Evolutionary conservation across 2,329 filamentous ascomycete genomes (phyloP), one percentile per base, ranked within the genome.

Genomic region (Cladobotryum mycophilum): DNA sequence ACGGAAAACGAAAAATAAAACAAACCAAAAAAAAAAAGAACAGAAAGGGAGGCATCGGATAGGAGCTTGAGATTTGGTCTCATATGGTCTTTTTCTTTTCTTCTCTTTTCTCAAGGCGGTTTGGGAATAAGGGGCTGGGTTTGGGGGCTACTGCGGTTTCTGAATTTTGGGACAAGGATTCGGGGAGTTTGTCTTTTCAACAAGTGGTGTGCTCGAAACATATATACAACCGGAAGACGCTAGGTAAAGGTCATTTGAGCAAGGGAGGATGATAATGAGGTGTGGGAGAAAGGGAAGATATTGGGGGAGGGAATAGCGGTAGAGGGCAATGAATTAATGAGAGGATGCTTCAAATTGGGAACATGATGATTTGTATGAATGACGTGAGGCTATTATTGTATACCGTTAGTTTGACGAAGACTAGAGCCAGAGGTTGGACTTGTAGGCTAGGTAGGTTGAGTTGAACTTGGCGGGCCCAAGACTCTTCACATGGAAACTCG

Each of bases 101-200:
- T 41, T 48, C 45, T 33, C 38, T 17, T 47, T 25, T 50, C 41
- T 42, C 36, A 36, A 35, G 45, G 51, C 14, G 45, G 52, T 38
- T 40, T 34, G 34, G 42, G 42, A 41, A 49, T 22, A 45, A 45
- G 41, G 49, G 49, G 40, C 22, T 48, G 41, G 49, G 49, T 25
- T 43, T 48, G 40, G 49, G 49, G 48, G 4, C 36, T 37, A 12
- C 14, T 33, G 33, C n/a, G 35, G 40, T 42, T 30, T 45, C 40
- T 42, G 15, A 40, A 11, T 49, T 18, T 35, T 40, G 41, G 45
- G 37, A 48, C 15, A 30, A 18, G 41, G 41, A n/a, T 20, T 13
- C 15, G 17, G 25, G 49, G 49, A n/a, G 33, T 33, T 47, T 33
- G 36, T 48, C 37, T 41, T 43, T 30, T 25, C 38, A 45, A 37